Percentiles rank a stretch among this genome's conserved stretches.
Conservation (phyloP, 2,329 filamentous ascomycete genomes). For the Fusarium fracticaudum region DNA sequence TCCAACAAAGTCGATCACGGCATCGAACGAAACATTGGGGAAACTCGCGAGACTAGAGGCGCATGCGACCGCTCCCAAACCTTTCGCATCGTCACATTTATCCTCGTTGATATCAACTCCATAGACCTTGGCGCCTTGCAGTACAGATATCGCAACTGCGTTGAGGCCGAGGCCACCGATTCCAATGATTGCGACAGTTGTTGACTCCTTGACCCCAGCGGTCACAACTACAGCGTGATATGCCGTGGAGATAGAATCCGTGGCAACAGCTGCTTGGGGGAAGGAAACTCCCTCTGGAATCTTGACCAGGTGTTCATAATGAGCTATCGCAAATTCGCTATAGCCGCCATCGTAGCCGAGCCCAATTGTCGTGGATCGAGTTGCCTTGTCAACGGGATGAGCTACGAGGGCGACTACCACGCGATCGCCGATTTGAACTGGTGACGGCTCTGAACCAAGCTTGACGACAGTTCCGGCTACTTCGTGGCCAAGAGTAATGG, state of each 20-base stretch:
- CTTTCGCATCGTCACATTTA: neutral
- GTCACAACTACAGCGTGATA: neutral
- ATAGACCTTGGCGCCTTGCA: neutral
- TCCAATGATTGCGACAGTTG: neutral
- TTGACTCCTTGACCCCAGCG: neutral
- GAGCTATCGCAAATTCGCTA: neutral
- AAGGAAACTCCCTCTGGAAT: neutral
- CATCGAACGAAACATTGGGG: neutral
- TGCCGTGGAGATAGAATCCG: neutral
- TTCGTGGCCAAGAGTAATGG: neutral
- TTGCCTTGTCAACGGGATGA: neutral
- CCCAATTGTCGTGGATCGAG: neutral
- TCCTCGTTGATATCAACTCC: neutral
- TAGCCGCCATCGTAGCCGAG: neutral
- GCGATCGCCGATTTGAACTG: neutral
- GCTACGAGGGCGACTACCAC: neutral
- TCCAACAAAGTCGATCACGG: neutral
- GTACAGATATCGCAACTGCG: neutral
- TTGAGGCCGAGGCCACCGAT: neutral
- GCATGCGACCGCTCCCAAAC: neutral
- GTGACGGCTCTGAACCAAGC: neutral
- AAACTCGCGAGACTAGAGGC: accelerated
- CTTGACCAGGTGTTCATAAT: neutral
- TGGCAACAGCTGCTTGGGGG: neutral
- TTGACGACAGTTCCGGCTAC: neutral